A percentile compares a stretch with the other conserved stretches of the same genome.
Evolutionary conservation across 2,329 filamentous ascomycete genomes (phyloP).

Genomic region (Basipetospora chlamydospora): DNA sequence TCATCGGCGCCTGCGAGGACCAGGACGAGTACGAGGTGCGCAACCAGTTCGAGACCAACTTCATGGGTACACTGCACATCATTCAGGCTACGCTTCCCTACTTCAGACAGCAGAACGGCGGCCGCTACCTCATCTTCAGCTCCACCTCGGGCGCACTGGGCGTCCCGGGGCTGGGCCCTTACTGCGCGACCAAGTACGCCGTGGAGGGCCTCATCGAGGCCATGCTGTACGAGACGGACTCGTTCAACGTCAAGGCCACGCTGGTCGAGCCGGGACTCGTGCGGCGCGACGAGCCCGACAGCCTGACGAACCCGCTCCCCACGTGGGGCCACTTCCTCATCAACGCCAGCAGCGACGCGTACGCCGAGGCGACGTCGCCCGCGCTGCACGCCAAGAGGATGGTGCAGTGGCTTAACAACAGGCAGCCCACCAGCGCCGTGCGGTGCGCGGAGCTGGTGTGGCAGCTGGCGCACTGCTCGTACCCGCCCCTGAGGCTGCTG

Average conservation of each 20-base stretch:
- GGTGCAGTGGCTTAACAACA: conserved; percentile 86
- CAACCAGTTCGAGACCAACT: conserved; percentile 96
- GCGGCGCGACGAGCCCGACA: conserved; percentile 65
- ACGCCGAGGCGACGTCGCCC: conserved; percentile 62
- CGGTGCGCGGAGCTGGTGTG: conserved; percentile 89
- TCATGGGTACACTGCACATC: conserved; percentile 89
- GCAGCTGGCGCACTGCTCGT: conserved; percentile 90
- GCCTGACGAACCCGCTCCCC: conserved; percentile 42
- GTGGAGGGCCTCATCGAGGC: conserved; percentile 92
- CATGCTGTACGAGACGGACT: conserved; percentile 88
- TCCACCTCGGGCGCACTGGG: conserved; percentile 86
- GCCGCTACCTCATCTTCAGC: conserved; percentile 88
- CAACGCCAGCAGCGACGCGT: conserved; percentile 71
- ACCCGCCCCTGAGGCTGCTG: conserved; percentile 74
- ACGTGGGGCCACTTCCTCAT: conserved; percentile 88
- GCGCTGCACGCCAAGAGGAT: conserved; percentile 81
- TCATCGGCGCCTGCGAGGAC: conserved; percentile 91
- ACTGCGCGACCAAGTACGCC: conserved; percentile 94
- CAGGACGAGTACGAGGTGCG: conserved; percentile 90
- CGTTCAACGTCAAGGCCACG: conserved; percentile 84
- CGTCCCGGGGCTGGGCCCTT: conserved; percentile 82
- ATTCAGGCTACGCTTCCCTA: conserved; percentile 79
- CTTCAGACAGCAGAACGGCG: conserved; percentile 60
- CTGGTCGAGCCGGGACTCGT: conserved; percentile 86
- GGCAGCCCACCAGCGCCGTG: conserved; percentile 82